Percentiles rank a stretch among this genome's conserved stretches.
Evolutionary conservation across 176 grass and related monocot genomes (phyloP).

Genomic region (Alopecurus myosuroides): DNA sequence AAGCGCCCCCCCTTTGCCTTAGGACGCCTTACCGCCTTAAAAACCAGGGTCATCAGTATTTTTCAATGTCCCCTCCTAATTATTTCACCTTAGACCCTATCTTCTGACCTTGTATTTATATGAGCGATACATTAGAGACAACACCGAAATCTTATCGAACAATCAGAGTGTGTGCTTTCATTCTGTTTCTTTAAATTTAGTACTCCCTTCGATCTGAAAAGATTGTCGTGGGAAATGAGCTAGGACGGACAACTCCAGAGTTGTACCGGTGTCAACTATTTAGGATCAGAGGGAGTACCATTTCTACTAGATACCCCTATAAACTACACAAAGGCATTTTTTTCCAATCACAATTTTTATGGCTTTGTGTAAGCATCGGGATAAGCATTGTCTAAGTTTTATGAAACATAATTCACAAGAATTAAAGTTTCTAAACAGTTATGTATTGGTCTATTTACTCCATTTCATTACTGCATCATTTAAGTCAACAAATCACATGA

Average conservation of each 20-base stretch:
- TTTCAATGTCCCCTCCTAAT: no score
- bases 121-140: background rate
- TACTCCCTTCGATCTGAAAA: no score
- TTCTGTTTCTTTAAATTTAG: background rate
- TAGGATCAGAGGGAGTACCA: no score
- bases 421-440: background rate
- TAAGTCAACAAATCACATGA: background rate
- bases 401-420: background rate
- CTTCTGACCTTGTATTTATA: background rate
- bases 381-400: background rate
- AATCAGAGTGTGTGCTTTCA: background rate
- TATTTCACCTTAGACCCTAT: background rate
- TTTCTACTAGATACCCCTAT: background rate
- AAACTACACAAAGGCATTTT: background rate
- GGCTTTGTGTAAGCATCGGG: background rate
- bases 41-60: no score
- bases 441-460: background rate
- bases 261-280: no score
- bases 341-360: constrained; percentile 4
- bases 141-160: background rate
- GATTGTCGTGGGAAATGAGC: no score
- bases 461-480: background rate
- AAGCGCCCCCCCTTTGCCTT: no score
- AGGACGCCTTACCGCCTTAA: no score
- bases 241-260: no score